Base-by-base conservation (phyloP, 2,329 filamentous ascomycete genomes). In the Sporothrix mexicana region DNA sequence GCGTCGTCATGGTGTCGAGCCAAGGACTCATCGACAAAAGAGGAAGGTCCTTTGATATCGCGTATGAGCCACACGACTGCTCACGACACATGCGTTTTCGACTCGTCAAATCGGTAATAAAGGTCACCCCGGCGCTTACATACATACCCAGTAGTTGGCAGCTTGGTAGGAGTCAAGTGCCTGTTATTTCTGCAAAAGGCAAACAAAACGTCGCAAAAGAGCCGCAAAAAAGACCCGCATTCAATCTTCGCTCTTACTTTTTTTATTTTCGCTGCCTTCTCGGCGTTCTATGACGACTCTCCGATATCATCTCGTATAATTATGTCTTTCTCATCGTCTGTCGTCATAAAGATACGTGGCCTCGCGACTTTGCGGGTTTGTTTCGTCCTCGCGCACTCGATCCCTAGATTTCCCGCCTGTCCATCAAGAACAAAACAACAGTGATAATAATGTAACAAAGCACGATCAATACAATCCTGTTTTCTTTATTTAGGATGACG, bases 11-110 rank as follows among this genome's bases (percentile, higher is more conserved):
- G 20, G 51, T 55, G 51, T 55, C 13, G 36, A n/a, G 17, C n/a
- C 8, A 23, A 25, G 51, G 20, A 2, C 20, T 12, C 9, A 55
- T 55, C 51, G 59, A 64, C 36, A 17, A 45, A 64, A 64, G n/a
- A 64, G 59, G 59, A 64, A 64, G n/a, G 59, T 64, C 59, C 7
- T 64, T n/a, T 12, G 59, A 41, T 41, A 12, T 20, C 41, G 36
- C 41, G 2, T 36, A 43, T 62, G 59, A 10, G 17, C 30, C 5
- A 23, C 9, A 45, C 9, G 9, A 20, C 59, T 45, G 13, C 59
- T 13, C 25, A 17, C n/a, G 30, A 23, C 59, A 23, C 25, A 7
- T 15, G 59, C 59, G 7, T 36, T 59, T 13, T 17, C 30, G 30
- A 36, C 30, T 15, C 17, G 55, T 15, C 55, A 8, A 36, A 36